Evolutionary conservation across 805 yeast species (phyloP).

Genomic region (Wickerhamiella slavikovae): DNA sequence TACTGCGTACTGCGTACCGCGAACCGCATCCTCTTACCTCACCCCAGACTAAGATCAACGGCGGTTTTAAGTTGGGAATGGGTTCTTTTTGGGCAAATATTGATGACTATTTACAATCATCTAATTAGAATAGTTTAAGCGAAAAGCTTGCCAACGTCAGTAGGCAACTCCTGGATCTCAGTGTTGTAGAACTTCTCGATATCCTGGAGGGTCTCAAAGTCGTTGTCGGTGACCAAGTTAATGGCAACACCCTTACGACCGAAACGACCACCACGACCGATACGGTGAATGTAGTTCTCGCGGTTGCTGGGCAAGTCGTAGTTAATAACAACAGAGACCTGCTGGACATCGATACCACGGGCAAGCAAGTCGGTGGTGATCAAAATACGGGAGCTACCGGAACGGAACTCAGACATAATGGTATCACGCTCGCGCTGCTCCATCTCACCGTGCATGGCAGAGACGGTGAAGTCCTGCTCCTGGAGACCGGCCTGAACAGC

Average conservation of each 20-base stretch:
- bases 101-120: too few relatives aligned
- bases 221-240: slow-evolving; percentile 73
- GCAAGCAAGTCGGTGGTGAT: slow-evolving; percentile 93
- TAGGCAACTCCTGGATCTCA: slow-evolving; percentile 87
- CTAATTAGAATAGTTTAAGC: slow-evolving; percentile 5
- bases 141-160: slow-evolving; percentile 21
- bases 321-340: slow-evolving; percentile 84
- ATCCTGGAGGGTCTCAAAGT: slow-evolving; percentile 54
- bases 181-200: slow-evolving; percentile 80
- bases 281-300: slow-evolving; percentile 92
- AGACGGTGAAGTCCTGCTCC: slow-evolving; percentile 71
- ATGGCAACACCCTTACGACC: slow-evolving; percentile 98
- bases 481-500: slow-evolving; percentile 57
- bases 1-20: too few relatives aligned
- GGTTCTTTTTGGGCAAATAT: too few relatives aligned
- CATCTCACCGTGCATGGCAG: slow-evolving; percentile 93
- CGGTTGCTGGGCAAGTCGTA: slow-evolving; percentile 79
- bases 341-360: slow-evolving; percentile 95
- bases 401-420: slow-evolving; percentile 89
- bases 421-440: slow-evolving; percentile 83
- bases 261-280: slow-evolving; percentile 96
- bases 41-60: too few relatives aligned
- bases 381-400: slow-evolving; percentile 81
- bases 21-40: too few relatives aligned
- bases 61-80: too few relatives aligned